Conservation (phyloP, 257 asterid species). For the Solanum appendiculatum region DNA sequence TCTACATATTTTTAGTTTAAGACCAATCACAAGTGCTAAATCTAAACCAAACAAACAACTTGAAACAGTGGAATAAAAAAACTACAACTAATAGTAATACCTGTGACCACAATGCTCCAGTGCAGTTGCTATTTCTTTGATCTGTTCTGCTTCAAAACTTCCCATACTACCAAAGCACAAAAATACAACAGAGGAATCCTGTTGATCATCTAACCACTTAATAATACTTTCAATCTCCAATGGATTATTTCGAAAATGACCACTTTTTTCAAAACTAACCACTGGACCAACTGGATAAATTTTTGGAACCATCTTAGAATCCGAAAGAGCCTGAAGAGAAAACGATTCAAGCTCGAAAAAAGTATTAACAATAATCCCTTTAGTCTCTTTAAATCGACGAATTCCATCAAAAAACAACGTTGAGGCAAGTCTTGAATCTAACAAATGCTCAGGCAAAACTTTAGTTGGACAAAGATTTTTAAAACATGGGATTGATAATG, state of each 20-base stretch:
- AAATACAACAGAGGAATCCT: slow-evolving; percentile 5
- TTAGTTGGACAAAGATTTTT: slow-evolving; percentile 15
- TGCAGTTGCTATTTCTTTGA: slow-evolving; percentile 11
- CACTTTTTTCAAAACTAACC: background rate
- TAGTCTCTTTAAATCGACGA: slow-evolving; percentile 1
- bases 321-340: slow-evolving; percentile 12
- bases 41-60: background rate
- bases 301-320: slow-evolving; percentile 5
- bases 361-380: slow-evolving; percentile 37
- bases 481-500: slow-evolving; percentile 10
- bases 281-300: slow-evolving; percentile 46
- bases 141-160: slow-evolving; percentile 2
- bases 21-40: too few species aligned
- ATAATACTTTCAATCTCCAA: background rate
- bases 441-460: slow-evolving; percentile 4
- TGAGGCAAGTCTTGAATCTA: background rate
- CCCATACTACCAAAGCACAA: slow-evolving; percentile 24
- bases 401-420: background rate
- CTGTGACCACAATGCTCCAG: slow-evolving; percentile 3
- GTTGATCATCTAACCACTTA: slow-evolving; percentile 13
- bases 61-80: background rate
- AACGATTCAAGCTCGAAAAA: slow-evolving; percentile 35
- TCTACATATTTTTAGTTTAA: background rate
- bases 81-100: background rate
- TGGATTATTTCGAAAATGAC: background rate